Evolutionary conservation across 768 basidiomycete species (phyloP).

Genomic region (Termitomyces sp.): DNA sequence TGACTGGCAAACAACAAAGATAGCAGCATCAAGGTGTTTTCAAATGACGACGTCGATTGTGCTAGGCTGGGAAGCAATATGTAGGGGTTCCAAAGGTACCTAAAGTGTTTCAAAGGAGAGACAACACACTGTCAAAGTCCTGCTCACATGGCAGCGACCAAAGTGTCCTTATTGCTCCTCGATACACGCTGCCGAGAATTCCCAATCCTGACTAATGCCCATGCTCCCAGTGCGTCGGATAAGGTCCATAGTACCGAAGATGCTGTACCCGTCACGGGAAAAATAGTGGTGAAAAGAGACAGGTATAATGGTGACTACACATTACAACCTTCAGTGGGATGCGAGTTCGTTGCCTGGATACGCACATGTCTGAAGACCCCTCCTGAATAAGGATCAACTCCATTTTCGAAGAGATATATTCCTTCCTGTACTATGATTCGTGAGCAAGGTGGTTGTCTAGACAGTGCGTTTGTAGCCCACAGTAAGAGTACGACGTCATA

Average conservation of each 20-base stretch:
- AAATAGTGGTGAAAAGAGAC: conserved; percentile 63
- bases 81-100: conserved; percentile 90
- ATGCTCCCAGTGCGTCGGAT: conserved; percentile 62
- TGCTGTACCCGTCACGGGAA: conserved; percentile 44
- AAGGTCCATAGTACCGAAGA: conserved; percentile 65
- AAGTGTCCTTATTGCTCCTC: conserved; percentile 44
- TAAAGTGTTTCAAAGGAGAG: conserved; percentile 21
- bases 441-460: conserved; percentile 1
- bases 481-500: conserved; percentile 68
- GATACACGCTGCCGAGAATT: conserved; percentile 48
- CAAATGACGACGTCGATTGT: conserved; percentile 75
- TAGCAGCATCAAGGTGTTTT: conserved; percentile 66
- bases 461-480: conserved; percentile 39
- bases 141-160: conserved; percentile 65
- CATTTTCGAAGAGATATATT: conserved; percentile 70
- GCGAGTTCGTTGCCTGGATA: not conserved
- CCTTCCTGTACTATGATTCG: conserved; percentile 75
- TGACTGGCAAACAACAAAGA: conserved; percentile 64
- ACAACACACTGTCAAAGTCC: not conserved
- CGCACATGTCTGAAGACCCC: conserved; percentile 83
- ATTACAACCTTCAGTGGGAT: not conserved
- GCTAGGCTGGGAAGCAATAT: conserved; percentile 74
- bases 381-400: conserved; percentile 84
- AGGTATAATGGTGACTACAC: conserved; percentile 76
- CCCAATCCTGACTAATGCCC: conserved; percentile 66